Evolutionary conservation across 140 eudicot genomes (phyloP).

Genomic region (Senecio squalidus): DNA sequence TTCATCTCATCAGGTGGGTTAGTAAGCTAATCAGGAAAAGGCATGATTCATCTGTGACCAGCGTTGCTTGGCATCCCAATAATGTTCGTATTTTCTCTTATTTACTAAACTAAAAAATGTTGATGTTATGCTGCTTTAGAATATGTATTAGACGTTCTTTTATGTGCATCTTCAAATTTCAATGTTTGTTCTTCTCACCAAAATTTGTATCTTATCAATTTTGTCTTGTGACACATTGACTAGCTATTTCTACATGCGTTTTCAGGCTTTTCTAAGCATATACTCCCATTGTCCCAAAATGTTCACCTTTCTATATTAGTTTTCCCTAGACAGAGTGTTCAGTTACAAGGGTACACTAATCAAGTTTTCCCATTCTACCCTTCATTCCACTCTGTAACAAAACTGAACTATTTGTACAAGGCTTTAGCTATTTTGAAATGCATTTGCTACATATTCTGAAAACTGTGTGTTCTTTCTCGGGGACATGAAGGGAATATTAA

Average conservation of each 20-base stretch:
- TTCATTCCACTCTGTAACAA: too few species aligned
- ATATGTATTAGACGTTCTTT: background rate
- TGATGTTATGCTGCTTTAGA: slow-evolving; percentile 1
- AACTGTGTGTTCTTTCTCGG: too few species aligned
- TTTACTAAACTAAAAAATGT: slow-evolving; percentile 5
- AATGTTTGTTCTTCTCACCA: background rate
- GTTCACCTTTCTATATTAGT: too few species aligned
- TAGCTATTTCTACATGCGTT: background rate
- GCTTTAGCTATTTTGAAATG: too few species aligned
- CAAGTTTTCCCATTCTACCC: too few species aligned
- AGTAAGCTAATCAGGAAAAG: slow-evolving; percentile 94
- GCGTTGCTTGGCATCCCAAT: slow-evolving; percentile 98
- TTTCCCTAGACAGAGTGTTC: too few species aligned
- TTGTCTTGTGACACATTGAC: slow-evolving; percentile 5
- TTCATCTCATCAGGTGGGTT: slow-evolving; percentile 79
- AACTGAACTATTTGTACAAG: too few species aligned
- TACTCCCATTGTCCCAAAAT: too few species aligned
- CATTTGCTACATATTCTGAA: too few species aligned
- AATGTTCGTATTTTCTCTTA: slow-evolving; percentile 44
- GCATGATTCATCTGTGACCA: slow-evolving; percentile 96
- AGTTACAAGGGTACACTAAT: too few species aligned
- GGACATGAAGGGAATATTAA: too few species aligned
- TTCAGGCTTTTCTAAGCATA: background rate
- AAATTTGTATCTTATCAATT: slow-evolving; percentile 15
- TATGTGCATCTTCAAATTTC: background rate